Conservation (phyloP, 2,329 filamentous ascomycete species). For the Paraconiothyrium sp. region DNA sequence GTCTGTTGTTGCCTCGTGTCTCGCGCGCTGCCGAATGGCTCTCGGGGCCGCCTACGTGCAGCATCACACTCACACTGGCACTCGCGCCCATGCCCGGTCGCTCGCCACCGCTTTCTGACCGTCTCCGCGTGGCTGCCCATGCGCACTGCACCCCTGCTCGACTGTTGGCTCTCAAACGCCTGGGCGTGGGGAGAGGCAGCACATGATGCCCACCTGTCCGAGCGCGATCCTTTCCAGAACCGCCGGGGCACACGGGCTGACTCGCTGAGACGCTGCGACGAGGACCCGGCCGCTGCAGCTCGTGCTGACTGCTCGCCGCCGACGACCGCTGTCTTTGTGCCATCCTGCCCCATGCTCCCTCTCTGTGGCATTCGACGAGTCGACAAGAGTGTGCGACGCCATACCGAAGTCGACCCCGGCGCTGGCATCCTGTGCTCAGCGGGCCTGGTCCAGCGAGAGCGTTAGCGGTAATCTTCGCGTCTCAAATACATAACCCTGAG, state of each 20-base stretch:
- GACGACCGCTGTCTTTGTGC: too few relatives aligned
- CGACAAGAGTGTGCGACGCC: slow-evolving; percentile 1
- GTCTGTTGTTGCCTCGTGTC: not conserved
- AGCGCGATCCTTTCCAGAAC: slow-evolving; percentile 44
- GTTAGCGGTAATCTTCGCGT: not conserved
- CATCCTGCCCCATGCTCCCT: too few relatives aligned
- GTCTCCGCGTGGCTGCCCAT: slow-evolving; percentile 28
- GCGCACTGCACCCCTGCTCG: slow-evolving; percentile 20
- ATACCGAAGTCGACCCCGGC: slow-evolving; percentile 8
- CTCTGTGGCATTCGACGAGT: not conserved
- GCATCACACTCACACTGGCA: not conserved
- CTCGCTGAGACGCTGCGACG: slow-evolving; percentile 31
- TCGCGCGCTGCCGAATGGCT: not conserved
- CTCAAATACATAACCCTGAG: not conserved
- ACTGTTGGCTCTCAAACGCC: slow-evolving; percentile 28
- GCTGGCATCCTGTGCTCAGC: not conserved
- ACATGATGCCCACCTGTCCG: slow-evolving; percentile 37
- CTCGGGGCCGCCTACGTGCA: not conserved
- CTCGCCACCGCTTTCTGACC: slow-evolving; percentile 18
- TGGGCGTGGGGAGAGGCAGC: slow-evolving; percentile 45
- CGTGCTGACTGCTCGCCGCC: slow-evolving; percentile 14
- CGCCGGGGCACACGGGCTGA: slow-evolving; percentile 39
- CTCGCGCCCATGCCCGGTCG: not conserved
- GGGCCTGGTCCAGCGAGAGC: too few relatives aligned
- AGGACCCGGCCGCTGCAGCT: slow-evolving; percentile 9